Base-by-base conservation (phyloP, 2,329 filamentous ascomycete genomes). In the Kalmusia sp. region DNA sequence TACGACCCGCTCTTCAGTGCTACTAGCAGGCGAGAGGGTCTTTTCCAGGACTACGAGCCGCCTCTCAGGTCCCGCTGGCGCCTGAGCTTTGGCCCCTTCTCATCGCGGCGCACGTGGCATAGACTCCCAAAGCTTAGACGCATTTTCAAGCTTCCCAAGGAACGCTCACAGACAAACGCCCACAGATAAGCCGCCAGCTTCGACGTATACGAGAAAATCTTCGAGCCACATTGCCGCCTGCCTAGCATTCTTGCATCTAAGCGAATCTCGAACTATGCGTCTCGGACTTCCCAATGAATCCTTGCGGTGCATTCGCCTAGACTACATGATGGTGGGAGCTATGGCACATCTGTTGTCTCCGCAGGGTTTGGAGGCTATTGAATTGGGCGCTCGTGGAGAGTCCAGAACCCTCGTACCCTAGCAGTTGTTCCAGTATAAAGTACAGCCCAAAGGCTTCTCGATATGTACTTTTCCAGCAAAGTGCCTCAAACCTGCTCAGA, bases 401-500 rank as follows among this genome's bases (percentile, higher is more conserved):
- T 35, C 30, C 30, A 35, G 19, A 46, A 5, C 30, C 5, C 27
- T 33, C 40, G 28, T 47, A 30, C 27, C 30, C 2, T 12, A 22
- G 14, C 9, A 9, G 4, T 37, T n/a, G 5, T 37, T 22, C 24
- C 11, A 22, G 37, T 59, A 59, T 57, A 57, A 57, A 59, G 30
- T 30, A n/a, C 15, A 43, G 31, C 4, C 37, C 19, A 17, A 46
- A 45, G 30, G 52, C 48, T 33, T 28, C 17, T 34, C 25, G 41
- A 35, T 22, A 37, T 28, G 7, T 46, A 6, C 39, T 52, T 30
- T 48, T 49, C 43, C 14, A 35, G 25, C 43, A 35, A n/a, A 25
- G 14, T 25, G 9, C 25, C 14, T 38, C 44, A 52, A 58, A 48
- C 30, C 52, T 52, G 37, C 46, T 57, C 54, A 48, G 48, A 54